These are phyloP conservation scores for Volvox carteri DNA, from an alignment of 163 green algal species.

Conservation along the genomic window DNA sequence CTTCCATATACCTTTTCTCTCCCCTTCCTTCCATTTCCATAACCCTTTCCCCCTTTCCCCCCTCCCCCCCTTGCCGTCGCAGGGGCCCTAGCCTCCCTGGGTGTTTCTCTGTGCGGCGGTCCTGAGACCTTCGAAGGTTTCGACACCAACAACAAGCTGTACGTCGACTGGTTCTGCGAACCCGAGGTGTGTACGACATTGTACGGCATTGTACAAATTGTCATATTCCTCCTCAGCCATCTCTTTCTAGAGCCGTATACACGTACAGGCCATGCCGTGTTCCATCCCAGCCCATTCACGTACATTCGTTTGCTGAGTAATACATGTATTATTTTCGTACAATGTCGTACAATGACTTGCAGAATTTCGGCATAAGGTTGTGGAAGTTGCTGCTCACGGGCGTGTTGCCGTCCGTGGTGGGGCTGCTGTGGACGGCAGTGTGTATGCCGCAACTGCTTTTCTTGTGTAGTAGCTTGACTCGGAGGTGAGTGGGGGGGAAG, in stretches of 20 bases:
- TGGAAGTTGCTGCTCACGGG: constrained; percentile 14
- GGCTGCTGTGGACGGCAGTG: constrained; percentile 25
- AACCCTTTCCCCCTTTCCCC: not conserved
- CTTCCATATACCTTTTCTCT: no score
- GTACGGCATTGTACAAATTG: no score
- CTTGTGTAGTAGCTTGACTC: constrained; percentile 2
- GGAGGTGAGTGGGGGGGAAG: not conserved
- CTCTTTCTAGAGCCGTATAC: not conserved
- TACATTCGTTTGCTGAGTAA: no score
- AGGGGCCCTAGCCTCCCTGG: constrained; percentile 16
- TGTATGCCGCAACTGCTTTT: constrained; percentile 32
- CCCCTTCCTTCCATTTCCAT: not conserved
- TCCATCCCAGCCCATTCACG: no score
- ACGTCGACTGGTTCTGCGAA: constrained; percentile 25
- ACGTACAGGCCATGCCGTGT: no score
- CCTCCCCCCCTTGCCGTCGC: not conserved
- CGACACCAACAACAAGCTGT: not conserved
- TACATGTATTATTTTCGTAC: not conserved
- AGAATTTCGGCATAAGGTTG: not conserved
- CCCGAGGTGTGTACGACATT: not conserved
- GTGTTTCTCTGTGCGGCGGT: constrained; percentile 29
- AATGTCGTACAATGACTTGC: not conserved
- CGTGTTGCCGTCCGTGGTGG: constrained; percentile 37
- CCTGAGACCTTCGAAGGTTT: not conserved
- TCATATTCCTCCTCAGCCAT: not conserved